These are phyloP conservation scores for Colletotrichum kahawae DNA, from an alignment of 2,329 filamentous ascomycete genomes.

Conservation along the genomic window DNA sequence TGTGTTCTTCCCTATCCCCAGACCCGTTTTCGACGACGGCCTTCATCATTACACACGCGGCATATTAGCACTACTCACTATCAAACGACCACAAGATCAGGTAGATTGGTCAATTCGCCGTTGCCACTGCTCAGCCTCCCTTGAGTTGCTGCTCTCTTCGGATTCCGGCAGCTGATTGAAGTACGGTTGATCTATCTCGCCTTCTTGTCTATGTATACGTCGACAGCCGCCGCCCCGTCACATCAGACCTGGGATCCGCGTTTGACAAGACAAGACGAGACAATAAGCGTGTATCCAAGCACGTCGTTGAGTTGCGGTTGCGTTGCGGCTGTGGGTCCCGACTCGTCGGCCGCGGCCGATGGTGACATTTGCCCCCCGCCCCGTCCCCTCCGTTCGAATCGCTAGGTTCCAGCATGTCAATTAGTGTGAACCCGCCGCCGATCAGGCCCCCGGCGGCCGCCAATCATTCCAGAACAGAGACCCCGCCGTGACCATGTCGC, in stretches of 20 bases:
- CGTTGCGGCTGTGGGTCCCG: neutral
- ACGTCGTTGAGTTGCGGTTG: neutral
- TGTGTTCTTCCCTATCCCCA: neutral
- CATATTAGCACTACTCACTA: neutral
- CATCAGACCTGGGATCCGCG: constrained; percentile 4
- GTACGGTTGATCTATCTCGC: neutral
- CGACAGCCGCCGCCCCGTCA: neutral
- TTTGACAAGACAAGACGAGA: neutral
- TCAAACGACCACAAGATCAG: neutral
- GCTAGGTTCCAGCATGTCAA: neutral
- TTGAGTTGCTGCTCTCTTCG: neutral
- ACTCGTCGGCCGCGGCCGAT: neutral
- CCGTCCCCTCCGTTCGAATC: neutral
- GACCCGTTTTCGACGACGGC: neutral
- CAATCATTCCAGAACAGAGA: neutral
- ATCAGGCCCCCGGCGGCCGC: neutral
- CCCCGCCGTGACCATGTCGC: neutral
- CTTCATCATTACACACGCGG: neutral
- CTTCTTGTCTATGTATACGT: neutral
- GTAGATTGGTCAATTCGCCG: neutral
- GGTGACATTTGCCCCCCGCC: neutral
- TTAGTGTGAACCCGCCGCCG: neutral
- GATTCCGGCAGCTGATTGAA: neutral
- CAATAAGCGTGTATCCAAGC: neutral
- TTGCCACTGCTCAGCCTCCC: neutral